Evolutionary conservation across 2,329 filamentous ascomycete species (phyloP), one percentile per base, ranked within the genome.

Genomic region (Botrytis byssoidea): DNA sequence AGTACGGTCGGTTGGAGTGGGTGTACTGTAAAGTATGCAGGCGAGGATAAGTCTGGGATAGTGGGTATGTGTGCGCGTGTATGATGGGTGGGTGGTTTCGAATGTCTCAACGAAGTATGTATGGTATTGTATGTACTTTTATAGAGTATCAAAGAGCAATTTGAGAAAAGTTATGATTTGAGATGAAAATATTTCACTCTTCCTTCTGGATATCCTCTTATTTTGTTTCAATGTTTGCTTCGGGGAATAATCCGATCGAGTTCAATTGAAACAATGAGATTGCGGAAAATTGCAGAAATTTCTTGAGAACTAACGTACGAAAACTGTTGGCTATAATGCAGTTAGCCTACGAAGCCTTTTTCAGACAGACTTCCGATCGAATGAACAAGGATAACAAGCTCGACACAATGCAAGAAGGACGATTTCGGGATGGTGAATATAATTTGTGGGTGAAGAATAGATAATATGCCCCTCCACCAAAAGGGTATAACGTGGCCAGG

Each of bases 401-500:
- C 20, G 32, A 61, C 57, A 9, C 35, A 59, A 73, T 73, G 72
- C 44, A 65, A 35, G 65, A 48, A 71, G 72, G 72, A 64, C 29
- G 66, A 69, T 73, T 63, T 69, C 57, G 65, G 66, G 59, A 64
- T 71, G 44, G 46, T 70, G 71, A 9, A n/a, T 69, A 35, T 44
- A 32, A 40, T 68, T 68, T 44, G 55, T 60, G n/a, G 63, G 42
- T 59, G 44, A 55, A 42, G 22, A 40, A 35, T 59, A 32, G 42
- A 10, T 60, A 48, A 71, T 61, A 71, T 71, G 68, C 68, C 51
- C 59, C 72, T 71, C 37, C 46, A 66, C 72, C n/a, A 60, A 71
- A 71, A 71, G 60, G 68, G 72, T 66, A 72, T 61, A 74, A 46
- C 66, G 75, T 76, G 74, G 70, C 64, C 71, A 72, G 67, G 67